A percentile compares a stretch with the other conserved stretches of the same genome.
phyloP scores from a whole-genome alignment of 345 rosid species.

The Odontarrhena argentea region DNA sequence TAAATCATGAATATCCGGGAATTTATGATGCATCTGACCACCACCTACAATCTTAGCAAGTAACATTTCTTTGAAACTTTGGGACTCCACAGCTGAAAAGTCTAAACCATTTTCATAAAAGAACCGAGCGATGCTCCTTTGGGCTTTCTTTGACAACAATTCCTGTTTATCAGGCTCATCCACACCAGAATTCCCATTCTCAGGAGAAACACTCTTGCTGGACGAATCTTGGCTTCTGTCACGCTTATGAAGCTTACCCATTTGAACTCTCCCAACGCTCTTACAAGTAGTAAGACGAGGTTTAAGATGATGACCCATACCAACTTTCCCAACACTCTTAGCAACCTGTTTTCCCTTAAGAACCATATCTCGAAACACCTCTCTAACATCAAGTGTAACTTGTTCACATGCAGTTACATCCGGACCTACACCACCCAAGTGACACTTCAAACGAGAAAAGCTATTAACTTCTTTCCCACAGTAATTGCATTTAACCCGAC shows the following conservation, averaged over 20 bases:
- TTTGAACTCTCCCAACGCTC: too few species aligned
- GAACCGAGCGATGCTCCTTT: slow-evolving; percentile 42
- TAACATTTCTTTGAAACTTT: slow-evolving; percentile 43
- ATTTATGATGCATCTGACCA: slow-evolving; percentile 18
- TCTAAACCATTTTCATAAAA: slow-evolving; percentile 48
- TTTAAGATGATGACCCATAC: too few species aligned
- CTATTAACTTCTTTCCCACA: slow-evolving; percentile 49
- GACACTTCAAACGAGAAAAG: slow-evolving; percentile 42
- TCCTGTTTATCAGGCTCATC: background rate
- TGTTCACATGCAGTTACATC: slow-evolving; percentile 46
- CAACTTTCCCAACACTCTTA: too few species aligned
- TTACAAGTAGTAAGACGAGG: too few species aligned
- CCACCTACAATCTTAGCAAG: slow-evolving; percentile 11
- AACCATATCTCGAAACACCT: slow-evolving; percentile 26
- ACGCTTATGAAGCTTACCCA: slow-evolving; percentile 10
- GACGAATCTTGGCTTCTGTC: background rate
- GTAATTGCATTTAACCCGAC: slow-evolving; percentile 52
- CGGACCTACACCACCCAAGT: slow-evolving; percentile 52
- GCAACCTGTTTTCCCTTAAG: background rate
- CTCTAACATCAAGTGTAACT: slow-evolving; percentile 45
- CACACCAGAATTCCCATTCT: background rate
- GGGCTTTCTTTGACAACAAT: slow-evolving; percentile 24
- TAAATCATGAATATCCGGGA: slow-evolving; percentile 38
- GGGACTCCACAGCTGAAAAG: slow-evolving; percentile 40
- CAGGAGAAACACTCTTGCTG: background rate